phyloP scores from a whole-genome alignment of 2,329 filamentous ascomycete species.

The Grosmannia clavigera region DNA sequence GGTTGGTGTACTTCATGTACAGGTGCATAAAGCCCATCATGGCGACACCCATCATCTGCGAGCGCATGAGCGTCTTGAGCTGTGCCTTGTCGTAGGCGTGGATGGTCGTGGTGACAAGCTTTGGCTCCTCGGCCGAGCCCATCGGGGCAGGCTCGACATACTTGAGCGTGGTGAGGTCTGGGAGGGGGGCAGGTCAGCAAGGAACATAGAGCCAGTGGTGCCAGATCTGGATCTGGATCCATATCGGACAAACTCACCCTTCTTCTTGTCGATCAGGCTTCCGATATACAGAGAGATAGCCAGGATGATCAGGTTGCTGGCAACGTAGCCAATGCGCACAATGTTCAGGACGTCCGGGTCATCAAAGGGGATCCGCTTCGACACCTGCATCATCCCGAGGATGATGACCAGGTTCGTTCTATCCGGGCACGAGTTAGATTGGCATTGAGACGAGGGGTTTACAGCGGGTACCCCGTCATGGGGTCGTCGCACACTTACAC shows the following conservation, averaged over 20 bases:
- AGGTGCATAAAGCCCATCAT: conserved; percentile 99
- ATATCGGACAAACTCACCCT: conserved; percentile 46
- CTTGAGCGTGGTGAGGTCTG: conserved; percentile 94
- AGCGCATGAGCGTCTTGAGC: conserved; percentile 73
- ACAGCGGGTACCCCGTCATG: neutral
- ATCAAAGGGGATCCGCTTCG: conserved; percentile 91
- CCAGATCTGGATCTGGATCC: neutral
- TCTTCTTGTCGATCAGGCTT: conserved; percentile 84
- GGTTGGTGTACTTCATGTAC: conserved; percentile 99
- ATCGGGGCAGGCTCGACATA: conserved; percentile 94
- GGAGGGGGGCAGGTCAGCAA: neutral
- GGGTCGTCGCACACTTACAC: conserved; percentile 34
- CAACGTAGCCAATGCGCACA: conserved; percentile 41
- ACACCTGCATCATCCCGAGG: conserved; percentile 95
- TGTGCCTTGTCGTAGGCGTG: conserved; percentile 88
- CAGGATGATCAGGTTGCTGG: conserved; percentile 69
- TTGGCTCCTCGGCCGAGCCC: conserved; percentile 87
- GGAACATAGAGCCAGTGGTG: neutral
- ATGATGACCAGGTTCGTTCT: conserved; percentile 92
- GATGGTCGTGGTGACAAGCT: conserved; percentile 91
- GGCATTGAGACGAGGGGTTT: neutral
- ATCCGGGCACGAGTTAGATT: conserved; percentile 11
- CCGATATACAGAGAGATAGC: conserved; percentile 78
- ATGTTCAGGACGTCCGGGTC: conserved; percentile 52
- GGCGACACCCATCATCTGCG: conserved; percentile 86